phyloP scores from a whole-genome alignment of 2,329 filamentous ascomycete genomes.

The Aureobasidium uvarum region DNA sequence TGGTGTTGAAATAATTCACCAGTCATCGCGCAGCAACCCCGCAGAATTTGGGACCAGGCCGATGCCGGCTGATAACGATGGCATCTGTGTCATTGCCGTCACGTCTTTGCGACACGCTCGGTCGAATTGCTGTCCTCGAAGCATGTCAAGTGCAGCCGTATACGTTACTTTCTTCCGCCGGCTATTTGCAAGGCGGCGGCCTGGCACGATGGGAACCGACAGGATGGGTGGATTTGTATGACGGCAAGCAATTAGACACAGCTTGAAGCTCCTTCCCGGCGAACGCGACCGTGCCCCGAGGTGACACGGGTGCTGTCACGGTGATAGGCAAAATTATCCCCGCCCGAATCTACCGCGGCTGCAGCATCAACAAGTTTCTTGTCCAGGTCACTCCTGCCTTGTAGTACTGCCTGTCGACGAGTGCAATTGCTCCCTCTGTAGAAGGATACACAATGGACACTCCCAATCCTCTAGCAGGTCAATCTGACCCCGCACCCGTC shows the following conservation, averaged over 20 bases:
- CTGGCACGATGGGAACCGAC: neutral
- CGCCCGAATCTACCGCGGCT: conserved; percentile 15
- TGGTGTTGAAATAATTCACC: conserved; percentile 23
- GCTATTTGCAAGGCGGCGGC: conserved; percentile 10
- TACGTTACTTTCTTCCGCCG: conserved; percentile 23
- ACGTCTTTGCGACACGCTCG: conserved; percentile 10
- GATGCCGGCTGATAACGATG: conserved; percentile 24
- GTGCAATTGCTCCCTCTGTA: neutral
- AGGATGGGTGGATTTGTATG: conserved; percentile 1
- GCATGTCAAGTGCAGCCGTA: conserved; percentile 10
- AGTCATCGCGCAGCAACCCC: conserved; percentile 22
- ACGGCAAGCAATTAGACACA: conserved; percentile 20
- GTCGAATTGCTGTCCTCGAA: neutral
- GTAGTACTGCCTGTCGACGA: neutral
- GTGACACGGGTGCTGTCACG: conserved; percentile 5
- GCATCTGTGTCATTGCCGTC: conserved; percentile 17
- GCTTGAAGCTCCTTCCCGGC: conserved; percentile 4
- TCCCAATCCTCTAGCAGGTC: conserved; percentile 13
- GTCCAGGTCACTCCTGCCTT: neutral
- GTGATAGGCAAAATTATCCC: conserved; percentile 5
- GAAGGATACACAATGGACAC: neutral
- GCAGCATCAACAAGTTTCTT: neutral
- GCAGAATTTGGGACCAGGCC: conserved; percentile 19
- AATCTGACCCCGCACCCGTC: conserved; percentile 40
- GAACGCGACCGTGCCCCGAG: conserved; percentile 20